These are phyloP conservation scores for Salvia sclarea DNA, from an alignment of 305 asterid species.

Conservation along the genomic window DNA sequence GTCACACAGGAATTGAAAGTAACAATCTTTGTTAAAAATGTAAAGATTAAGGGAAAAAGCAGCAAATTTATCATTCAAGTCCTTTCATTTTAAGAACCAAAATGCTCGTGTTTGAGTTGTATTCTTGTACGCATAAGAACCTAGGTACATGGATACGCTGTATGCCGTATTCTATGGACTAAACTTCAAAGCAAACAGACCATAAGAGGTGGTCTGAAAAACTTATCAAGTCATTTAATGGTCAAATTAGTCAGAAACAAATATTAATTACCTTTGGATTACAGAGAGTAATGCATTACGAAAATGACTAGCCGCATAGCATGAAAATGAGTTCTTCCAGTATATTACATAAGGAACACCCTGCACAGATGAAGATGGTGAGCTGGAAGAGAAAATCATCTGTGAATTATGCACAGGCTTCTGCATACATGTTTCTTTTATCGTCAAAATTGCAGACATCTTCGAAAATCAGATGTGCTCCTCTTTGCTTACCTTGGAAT, in stretches of 20 bases:
- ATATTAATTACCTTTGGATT: constrained; percentile 67
- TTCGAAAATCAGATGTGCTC: constrained; percentile 10
- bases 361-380: constrained; percentile 44
- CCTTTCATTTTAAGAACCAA: background rate
- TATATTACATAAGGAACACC: constrained; percentile 86
- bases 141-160: background rate
- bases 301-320: constrained; percentile 78
- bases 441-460: background rate
- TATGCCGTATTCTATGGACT: background rate
- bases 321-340: constrained; percentile 71
- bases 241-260: background rate
- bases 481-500: constrained; percentile 62
- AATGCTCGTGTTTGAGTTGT: background rate
- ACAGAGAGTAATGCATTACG: constrained; percentile 79
- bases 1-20: background rate
- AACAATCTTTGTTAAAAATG: background rate
- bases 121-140: background rate
- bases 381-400: constrained; percentile 31
- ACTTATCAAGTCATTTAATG: background rate
- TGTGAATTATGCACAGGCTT: constrained; percentile 24
- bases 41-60: background rate
- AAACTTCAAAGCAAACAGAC: background rate
- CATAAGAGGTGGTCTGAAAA: background rate
- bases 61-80: too few relatives aligned
- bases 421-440: constrained; percentile 15